Evolutionary conservation across 768 basidiomycete species (phyloP), one percentile per base, ranked within the genome.

Genomic region (Phylloporus arenicola): DNA sequence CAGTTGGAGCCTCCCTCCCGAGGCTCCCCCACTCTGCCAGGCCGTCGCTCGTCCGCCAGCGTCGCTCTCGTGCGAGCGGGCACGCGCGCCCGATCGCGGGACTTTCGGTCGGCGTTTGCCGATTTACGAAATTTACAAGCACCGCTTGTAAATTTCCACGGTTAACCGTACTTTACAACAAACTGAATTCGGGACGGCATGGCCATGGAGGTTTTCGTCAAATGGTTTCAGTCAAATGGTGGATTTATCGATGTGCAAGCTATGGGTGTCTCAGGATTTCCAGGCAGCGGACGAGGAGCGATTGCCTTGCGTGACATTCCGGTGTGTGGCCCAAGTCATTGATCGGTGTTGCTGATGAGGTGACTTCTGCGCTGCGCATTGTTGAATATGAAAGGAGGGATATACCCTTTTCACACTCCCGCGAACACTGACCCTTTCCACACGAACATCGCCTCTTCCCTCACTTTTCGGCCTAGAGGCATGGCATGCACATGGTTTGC

Each of bases 371-470:
- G 7, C 34, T 34, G 34, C n/a, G 6, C n/a, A 14, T 34, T 10
- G 3, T 12, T 13, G 30, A 31, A 31, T 13, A 31, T 31, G 30
- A 43, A 57, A 94, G 91, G 76, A 83, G 73, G 86, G 81, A 42
- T 75, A 86, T 47, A 77, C 79, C 0, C 68, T 99, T 1, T 96
- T 97, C 67, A 78, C 83, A 2, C 81, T 97, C 16, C 96, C 95
- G 1, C 80, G 89, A 14, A 61, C 73, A 14, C 63, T 93, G 45
- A 81, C 88, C 2, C 77, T 99, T 10, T 91, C 92, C 0, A 84
- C 83, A 6, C 79, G 82, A 24, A 93, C 90, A 2, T 91, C 86
- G 1, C 48, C 67, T 1, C 76, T 98, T 1, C 83, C 82, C 1
- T 45, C 65, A 14, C 71, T 73, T 3, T 74, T 97, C 41, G 83